Evolutionary conservation across 768 basidiomycete species (phyloP), one percentile per base, ranked within the genome.

Genomic region (Lentinus tigrinus): DNA sequence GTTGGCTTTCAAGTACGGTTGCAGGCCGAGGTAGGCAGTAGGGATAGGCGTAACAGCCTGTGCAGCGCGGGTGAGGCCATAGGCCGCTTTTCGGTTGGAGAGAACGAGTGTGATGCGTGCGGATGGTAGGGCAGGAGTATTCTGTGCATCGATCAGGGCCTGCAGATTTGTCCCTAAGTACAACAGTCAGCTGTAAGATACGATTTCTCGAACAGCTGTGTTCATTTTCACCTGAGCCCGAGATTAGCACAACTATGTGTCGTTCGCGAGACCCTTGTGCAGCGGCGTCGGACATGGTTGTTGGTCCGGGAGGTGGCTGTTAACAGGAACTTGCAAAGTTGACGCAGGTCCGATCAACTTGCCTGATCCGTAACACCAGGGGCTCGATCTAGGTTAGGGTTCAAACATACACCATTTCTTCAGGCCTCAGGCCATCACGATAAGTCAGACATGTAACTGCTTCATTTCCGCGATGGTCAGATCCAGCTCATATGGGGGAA

Each of bases 51-150:
- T 89, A n/a, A 64, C 65, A 0, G 88, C 85, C 28, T 78, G 71
- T 5, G 81, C 63, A 4, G 95, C 95, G n/a, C 96, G 87, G 2
- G 79, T 83, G 39, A 99, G 80, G 2, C 96, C 97, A 65, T 89
- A 91, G 2, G 94, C 96, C 11, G 88, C 86, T 67, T 95, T 94
- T 42, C 94, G 85, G 71, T 96, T 97, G 2, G 96, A 97, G 56
- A 98, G 73, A 38, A 98, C 96, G 66, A 91, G 82, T 49, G 78
- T 80, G 69, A 99, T 90, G 52, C 77, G 71, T 2, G 89, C 77
- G 61, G 87, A 70, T 2, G 93, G 89, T 24, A 96, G 78, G n/a
- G 79, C 69, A n/a, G 84, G 76, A 0, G 91, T 91, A 63, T 84
- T 78, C 63, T 83, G 82, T 13, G 95, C 93, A 73, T 98, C 90